Evolutionary conservation across 257 asterid species (phyloP), one percentile per base, ranked within the genome.

Genomic region (Solanum dulcamara): DNA sequence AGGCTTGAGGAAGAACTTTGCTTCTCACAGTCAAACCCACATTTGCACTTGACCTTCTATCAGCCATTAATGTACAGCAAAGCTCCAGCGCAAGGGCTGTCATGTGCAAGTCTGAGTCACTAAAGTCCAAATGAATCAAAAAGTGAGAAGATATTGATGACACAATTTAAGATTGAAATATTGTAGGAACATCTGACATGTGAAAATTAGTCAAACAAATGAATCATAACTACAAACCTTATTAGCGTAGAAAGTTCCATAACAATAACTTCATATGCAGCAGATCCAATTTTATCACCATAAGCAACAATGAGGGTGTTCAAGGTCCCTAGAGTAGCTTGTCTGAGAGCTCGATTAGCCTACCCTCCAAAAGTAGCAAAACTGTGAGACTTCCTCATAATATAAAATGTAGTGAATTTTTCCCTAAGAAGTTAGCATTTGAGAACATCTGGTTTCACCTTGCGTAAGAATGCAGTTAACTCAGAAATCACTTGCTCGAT

Each of bases 41-140:
- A 89, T 89, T 97, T 44, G 98, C 93, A 87, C 93, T 94, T 80
- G 99, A 92, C 89, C 98, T 95, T 88, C 91, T 95, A 91, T 95
- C 99, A 59, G 98, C 97, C 99, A 97, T 97, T 88, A 94, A 84
- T 5, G 99, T 97, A 86, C 96, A 92, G 85, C 99, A 97, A 26
- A 97, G 91, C 85, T 97, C 99, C 91, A 95, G 92, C 44, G 99
- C 98, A 44, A 94, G 92, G 85, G 99, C 98, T 82, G 99, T 92
- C 99, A 97, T 97, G 86, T 94, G 99, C 91, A 97, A 89, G 89
- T 97, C 99, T 13, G 97, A 93, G 90, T 97, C 99, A 87, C 99
- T 97, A 92, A 86, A 84, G 85, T 85, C 84, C 81, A 91, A 81
- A 33, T 20, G 80, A 42, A 71, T 77, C 62, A 46, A 32, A 26